Base-by-base conservation (phyloP, 306 rosid species). In the Fagus sylvatica region DNA sequence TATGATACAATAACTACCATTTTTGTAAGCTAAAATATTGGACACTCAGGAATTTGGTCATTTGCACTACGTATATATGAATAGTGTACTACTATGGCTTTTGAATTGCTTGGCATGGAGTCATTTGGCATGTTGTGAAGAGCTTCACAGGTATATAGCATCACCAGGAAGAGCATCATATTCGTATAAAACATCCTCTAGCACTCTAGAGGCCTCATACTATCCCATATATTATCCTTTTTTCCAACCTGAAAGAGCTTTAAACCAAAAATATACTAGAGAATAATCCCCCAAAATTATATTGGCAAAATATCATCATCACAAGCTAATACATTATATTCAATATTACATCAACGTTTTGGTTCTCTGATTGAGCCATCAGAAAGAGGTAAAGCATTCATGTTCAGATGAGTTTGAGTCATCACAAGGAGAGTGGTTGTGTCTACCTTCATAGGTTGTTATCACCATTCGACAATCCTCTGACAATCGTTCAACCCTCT, bases 381-480 rank as follows among this genome's bases (percentile, higher is more conserved):
- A 92, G 81, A 95, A 95, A 37, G 98, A 89, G 76, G 87, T 77
- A 74, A 92, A 91, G 78, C 97, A 86, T 81, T 95, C 98, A n/a
- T 89, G 97, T 74, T 95, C 96, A 0, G 98, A 91, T 37, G 97
- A 93, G 75, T 88, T 95, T 0, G 98, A 89, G 76, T 95, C 98
- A 15, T 95, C 98, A 16, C 89, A 95, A 15, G 98, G 97, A 78
- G 93, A 77, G 86, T 95, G 98, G 76, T 95, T 95, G 89, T 95
- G 98, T 81, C 98, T 89, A 2, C 98, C 98, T 88, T 95, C 98
- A n/a, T 95, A 95, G 3, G 98, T 95, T 11, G 98, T 95, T 69
- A 95, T 92, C 36, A 95, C 98, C 98, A 95, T 92, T 39, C 98
- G 93, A 81, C 98, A 95, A 81, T 95, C 98, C 81, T 95, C 98